These are phyloP conservation scores for Nigrospora osmanthi DNA, from an alignment of 2,329 filamentous ascomycete species.

Conservation along the genomic window DNA sequence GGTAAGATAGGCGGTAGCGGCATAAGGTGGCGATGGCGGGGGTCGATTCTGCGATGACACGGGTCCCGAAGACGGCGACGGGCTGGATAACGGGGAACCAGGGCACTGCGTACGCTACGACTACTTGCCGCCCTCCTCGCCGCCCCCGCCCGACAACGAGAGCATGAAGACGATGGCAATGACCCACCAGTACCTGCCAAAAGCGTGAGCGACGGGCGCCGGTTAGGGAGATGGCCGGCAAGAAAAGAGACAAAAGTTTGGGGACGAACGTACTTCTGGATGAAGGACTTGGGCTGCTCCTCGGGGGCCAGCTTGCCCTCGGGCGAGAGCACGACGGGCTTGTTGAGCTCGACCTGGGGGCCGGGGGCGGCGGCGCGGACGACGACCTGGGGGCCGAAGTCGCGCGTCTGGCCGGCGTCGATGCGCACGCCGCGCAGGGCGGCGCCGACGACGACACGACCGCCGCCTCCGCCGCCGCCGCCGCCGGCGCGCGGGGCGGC, in stretches of 20 bases:
- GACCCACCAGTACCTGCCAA: conserved; percentile 60
- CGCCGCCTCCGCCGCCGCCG: too few species aligned
- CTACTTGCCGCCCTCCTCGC: conserved; percentile 42
- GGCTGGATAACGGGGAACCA: too few species aligned
- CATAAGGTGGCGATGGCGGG: too few species aligned
- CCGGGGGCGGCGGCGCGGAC: conserved; percentile 40
- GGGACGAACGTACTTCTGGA: conserved; percentile 51
- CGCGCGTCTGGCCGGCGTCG: conserved; percentile 56
- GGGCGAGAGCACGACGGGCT: conserved; percentile 52
- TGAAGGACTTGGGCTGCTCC: conserved; percentile 53
- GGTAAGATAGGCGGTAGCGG: too few species aligned
- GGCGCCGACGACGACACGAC: conserved; percentile 38
- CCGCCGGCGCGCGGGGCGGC: too few species aligned
- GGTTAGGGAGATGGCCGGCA: too few species aligned
- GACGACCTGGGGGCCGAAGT: conserved; percentile 54
- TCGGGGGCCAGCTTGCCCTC: conserved; percentile 51
- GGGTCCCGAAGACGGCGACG: too few species aligned
- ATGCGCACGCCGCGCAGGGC: conserved; percentile 48
- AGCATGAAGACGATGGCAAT: conserved; percentile 46
- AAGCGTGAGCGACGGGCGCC: conserved; percentile 22
- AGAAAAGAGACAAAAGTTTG: too few species aligned
- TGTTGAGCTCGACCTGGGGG: conserved; percentile 52
- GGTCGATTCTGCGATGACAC: too few species aligned
- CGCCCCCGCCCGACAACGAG: conserved; percentile 42
- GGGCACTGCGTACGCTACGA: too few species aligned